Evolutionary conservation across 2,329 filamentous ascomycete species (phyloP).

Genomic region (Phaeophleospora eucalypticola): DNA sequence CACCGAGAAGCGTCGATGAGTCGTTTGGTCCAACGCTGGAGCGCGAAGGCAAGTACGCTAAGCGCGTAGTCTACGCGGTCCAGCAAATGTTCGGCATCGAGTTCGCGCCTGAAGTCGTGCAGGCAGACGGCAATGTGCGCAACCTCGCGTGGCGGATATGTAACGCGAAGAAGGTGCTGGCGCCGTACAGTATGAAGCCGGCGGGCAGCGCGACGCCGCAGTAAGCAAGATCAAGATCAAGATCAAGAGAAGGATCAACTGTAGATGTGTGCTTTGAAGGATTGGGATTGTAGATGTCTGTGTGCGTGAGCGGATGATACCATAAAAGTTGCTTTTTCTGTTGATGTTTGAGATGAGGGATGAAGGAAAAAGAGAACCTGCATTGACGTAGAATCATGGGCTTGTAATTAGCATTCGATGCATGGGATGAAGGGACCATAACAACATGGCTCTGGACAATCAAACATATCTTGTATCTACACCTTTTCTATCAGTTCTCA

Average conservation of each 20-base stretch:
- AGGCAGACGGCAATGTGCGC: conserved; percentile 82
- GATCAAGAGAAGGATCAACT: not conserved
- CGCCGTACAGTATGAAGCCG: conserved; percentile 48
- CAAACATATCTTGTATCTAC: no score
- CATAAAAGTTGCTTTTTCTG: not conserved
- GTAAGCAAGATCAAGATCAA: conserved; percentile 6
- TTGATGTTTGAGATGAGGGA: not conserved
- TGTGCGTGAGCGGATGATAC: not conserved
- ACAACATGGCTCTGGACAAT: not conserved
- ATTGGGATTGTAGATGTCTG: not conserved
- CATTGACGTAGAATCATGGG: no score
- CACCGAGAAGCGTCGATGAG: conserved; percentile 74
- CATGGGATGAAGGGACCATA: not conserved
- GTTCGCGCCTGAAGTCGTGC: conserved; percentile 86
- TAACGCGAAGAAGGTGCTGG: conserved; percentile 88
- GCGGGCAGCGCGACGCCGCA: conserved; percentile 34
- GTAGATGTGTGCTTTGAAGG: not conserved
- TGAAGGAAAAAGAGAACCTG: not conserved
- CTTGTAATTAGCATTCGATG: not conserved
- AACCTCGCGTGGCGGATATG: conserved; percentile 93
- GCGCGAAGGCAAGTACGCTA: conserved; percentile 81
- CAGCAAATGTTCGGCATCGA: conserved; percentile 96
- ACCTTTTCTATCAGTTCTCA: no score
- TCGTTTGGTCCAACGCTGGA: conserved; percentile 81
- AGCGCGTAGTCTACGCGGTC: conserved; percentile 87